phyloP scores from a whole-genome alignment of 257 asterid genomes.

The Fraxinus americana region DNA sequence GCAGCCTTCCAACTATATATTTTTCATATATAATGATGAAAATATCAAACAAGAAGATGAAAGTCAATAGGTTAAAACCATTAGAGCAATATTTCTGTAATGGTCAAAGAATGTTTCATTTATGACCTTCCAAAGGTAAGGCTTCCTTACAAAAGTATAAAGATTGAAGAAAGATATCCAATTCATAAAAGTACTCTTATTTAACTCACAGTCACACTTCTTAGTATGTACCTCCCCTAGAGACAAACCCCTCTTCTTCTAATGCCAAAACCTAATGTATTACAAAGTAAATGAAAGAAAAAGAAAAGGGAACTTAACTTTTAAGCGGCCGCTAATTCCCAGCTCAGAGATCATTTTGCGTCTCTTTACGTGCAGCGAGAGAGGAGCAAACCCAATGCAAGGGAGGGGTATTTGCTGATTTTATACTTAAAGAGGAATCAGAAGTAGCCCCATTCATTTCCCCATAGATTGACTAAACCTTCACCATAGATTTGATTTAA shows the following conservation, averaged over 20 bases:
- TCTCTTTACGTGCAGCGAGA: not conserved
- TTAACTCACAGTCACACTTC: not conserved
- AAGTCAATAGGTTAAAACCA: not conserved
- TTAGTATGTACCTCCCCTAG: not conserved
- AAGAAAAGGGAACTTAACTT: not conserved
- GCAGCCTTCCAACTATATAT: not conserved
- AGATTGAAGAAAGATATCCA: not conserved
- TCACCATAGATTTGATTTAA: not conserved
- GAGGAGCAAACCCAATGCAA: not conserved
- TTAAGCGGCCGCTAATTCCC: not conserved
- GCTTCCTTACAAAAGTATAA: not conserved
- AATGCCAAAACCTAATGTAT: not conserved
- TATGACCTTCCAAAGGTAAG: not conserved
- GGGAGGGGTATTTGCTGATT: not conserved
- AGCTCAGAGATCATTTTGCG: not conserved
- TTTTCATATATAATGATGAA: not conserved
- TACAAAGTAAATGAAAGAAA: not conserved
- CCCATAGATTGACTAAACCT: not conserved
- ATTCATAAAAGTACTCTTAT: not conserved
- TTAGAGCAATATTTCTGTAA: not conserved
- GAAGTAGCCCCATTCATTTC: not conserved
- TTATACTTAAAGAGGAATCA: not conserved
- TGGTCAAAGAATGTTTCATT: not conserved
- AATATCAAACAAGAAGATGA: not conserved
- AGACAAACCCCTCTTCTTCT: not conserved